A percentile compares a stretch with the other conserved stretches of the same genome.
These are phyloP conservation scores for Aureobasidium zeae DNA, from an alignment of 2,329 filamentous ascomycete genomes.

Conservation along the genomic window DNA sequence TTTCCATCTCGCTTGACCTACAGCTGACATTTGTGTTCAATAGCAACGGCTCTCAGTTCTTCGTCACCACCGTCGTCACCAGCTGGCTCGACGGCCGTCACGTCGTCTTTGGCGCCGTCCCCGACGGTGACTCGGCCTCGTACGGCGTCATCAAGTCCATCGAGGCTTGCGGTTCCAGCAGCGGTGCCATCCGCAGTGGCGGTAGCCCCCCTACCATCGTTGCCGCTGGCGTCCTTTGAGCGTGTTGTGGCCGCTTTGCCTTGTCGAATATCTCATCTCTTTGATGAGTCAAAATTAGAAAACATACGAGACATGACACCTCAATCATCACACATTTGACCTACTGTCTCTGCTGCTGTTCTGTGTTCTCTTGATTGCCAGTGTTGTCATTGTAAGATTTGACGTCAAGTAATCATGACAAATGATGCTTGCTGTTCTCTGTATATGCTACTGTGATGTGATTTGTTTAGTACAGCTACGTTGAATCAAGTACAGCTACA, in stretches of 20 bases:
- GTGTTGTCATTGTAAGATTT: too few species aligned
- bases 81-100: constrained; percentile 68
- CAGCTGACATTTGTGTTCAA: constrained; percentile 24
- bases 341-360: not conserved
- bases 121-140: constrained; percentile 43
- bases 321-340: not conserved
- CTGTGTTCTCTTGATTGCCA: too few species aligned
- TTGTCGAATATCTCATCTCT: not conserved
- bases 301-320: constrained; percentile 13
- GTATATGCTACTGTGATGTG: too few species aligned
- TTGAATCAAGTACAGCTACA: too few species aligned
- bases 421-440: too few species aligned
- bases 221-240: constrained; percentile 35
- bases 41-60: constrained; percentile 65
- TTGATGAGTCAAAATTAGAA: constrained; percentile 9
- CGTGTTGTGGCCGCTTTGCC: not conserved
- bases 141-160: constrained; percentile 49
- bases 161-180: constrained; percentile 48
- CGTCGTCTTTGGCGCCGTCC: constrained; percentile 74
- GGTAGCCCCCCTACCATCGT: constrained; percentile 45
- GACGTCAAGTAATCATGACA: too few species aligned
- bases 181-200: constrained; percentile 44
- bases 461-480: too few species aligned
- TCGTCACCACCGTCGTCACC: constrained; percentile 60
- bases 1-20: not conserved